Evolutionary conservation across 2,329 filamentous ascomycete genomes (phyloP), one percentile per base, ranked within the genome.

Genomic region (Graphilbum ipis-grandicollis): DNA sequence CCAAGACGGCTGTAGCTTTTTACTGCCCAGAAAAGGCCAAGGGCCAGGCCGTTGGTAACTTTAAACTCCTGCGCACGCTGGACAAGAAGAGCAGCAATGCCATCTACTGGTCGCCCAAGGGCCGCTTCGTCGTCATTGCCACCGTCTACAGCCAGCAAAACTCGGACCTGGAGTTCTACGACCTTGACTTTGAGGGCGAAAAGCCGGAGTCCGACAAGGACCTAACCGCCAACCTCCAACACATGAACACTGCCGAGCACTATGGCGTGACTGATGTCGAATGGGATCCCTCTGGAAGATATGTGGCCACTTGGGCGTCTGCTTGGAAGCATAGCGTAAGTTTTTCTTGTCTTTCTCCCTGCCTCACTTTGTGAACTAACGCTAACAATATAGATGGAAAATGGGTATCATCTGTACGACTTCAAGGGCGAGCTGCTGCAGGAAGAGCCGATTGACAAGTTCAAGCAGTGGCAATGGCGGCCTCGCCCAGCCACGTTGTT

Each of bases 31-130:
- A 98, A 58, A 96, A 93, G 67, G 64, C 73, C 51, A 98, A 96
- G 71, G 83, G 70, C 21, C 55, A 71, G 36, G 68, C 71, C 19
- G 67, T 82, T 25, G 90, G 90, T 45, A 94, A 93, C 68, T 98
- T 96, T 71, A 92, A 88, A 66, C 83, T 92, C 55, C 77, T 96
- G 47, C 77, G 85, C 44, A 96, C 86, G 9, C 68, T 93, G 39
- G 90, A 98, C 51, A 96, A 96, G 75, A 96, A 96, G 75, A 96
- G 92, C 63, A 93, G 81, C 71, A 98, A 98, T 54, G 86, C 83
- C 46, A 98, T 98, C 53, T 96, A 96, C 74, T 98, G 90, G 90
- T 93, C 85, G 17, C 90, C 90, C 19, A 83, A 79, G 57, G 90
- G 90, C 37, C 79, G 90, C 34, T 98, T 98, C 52, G 88, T 96